phyloP scores from a whole-genome alignment of 164 flowering plant species.

The Echeveria elegans region DNA sequence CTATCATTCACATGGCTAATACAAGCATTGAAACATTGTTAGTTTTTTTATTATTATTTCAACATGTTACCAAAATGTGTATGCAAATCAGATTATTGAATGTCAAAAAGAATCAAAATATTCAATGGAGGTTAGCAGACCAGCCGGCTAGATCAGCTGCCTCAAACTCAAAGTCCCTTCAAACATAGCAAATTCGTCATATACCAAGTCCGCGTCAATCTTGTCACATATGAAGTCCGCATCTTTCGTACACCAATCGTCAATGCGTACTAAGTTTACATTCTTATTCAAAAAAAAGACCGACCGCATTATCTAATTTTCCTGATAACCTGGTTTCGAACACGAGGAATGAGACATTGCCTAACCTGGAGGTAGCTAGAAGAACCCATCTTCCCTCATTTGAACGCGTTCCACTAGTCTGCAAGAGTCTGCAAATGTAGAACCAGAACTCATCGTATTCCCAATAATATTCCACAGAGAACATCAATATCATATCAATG shows the following conservation, averaged over 20 bases:
- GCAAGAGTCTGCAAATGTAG: background rate
- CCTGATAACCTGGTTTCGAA: too few relatives aligned
- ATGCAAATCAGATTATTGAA: background rate
- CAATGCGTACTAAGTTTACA: background rate
- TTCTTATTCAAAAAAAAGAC: too few relatives aligned
- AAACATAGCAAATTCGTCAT: background rate
- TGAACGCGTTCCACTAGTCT: background rate
- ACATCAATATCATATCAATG: background rate
- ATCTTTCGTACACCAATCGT: background rate
- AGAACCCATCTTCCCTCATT: too few relatives aligned
- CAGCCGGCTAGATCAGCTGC: background rate
- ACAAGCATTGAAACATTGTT: too few relatives aligned
- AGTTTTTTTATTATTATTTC: too few relatives aligned
- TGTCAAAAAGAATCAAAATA: background rate
- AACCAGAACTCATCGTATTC: background rate
- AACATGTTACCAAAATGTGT: background rate
- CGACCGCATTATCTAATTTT: too few relatives aligned
- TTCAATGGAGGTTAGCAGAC: background rate
- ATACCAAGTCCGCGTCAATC: too few relatives aligned
- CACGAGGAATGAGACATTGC: too few relatives aligned
- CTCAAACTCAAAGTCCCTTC: background rate
- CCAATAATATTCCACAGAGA: too few relatives aligned
- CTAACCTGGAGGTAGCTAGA: too few relatives aligned
- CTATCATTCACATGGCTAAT: too few relatives aligned
- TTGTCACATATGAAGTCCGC: too few relatives aligned